A percentile compares a stretch with the other conserved stretches of the same genome.
phyloP scores from a whole-genome alignment of 2,329 filamentous ascomycete genomes.

The Stachybotrys elegans region DNA sequence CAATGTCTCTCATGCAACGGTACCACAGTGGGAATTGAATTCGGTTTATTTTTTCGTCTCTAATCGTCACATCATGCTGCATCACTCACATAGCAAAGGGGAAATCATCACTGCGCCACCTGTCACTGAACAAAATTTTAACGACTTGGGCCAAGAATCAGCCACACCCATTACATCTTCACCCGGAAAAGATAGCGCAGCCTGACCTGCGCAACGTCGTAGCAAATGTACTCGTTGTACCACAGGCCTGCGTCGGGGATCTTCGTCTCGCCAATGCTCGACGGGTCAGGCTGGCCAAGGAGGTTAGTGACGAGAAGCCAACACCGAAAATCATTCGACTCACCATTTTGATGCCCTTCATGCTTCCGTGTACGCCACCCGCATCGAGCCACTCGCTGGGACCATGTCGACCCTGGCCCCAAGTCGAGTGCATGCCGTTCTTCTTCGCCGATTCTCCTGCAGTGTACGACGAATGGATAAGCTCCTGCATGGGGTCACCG shows the following conservation, averaged over 20 bases:
- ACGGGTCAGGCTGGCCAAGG: conserved; percentile 42
- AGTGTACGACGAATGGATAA: conserved; percentile 51
- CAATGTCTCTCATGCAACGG: too few species aligned
- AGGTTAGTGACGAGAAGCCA: too few species aligned
- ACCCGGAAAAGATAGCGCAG: conserved; percentile 66
- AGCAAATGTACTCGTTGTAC: conserved; percentile 73
- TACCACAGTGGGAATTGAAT: too few species aligned
- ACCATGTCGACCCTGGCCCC: conserved; percentile 60
- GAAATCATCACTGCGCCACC: too few species aligned
- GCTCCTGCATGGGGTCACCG: conserved; percentile 66
- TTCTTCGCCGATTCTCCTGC: conserved; percentile 60
- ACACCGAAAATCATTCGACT: conserved; percentile 22
- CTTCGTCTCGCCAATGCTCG: conserved; percentile 40
- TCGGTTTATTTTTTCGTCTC: too few species aligned
- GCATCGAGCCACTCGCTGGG: conserved; percentile 76
- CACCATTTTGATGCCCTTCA: conserved; percentile 68
- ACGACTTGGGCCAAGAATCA: too few species aligned
- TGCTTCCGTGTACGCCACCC: conserved; percentile 53
- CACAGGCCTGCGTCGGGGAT: conserved; percentile 40
- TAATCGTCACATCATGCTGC: too few species aligned
- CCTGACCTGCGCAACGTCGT: conserved; percentile 64
- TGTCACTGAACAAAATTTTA: too few species aligned
- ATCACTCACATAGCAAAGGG: too few species aligned
- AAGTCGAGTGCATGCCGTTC: conserved; percentile 60
- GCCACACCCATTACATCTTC: conserved; percentile 32